Conservation (phyloP, 805 yeast species). For the Monosporozyma yasuniensis region DNA sequence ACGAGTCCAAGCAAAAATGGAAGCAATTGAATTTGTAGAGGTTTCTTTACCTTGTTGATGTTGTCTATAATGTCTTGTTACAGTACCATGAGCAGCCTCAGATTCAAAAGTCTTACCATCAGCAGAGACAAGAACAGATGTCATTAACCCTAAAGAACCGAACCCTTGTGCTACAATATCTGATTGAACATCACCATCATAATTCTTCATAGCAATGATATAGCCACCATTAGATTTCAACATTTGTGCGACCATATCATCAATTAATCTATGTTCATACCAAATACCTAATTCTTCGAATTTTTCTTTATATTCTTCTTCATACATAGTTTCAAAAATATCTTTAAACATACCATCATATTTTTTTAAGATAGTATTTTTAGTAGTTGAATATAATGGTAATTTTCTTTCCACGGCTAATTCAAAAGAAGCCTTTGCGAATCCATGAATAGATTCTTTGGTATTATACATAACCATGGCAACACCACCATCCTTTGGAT, state of each 20-base stretch:
- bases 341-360: slow-evolving; percentile 96
- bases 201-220: slow-evolving; percentile 93
- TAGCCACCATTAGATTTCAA: slow-evolving; percentile 90
- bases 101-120: slow-evolving; percentile 93
- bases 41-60: slow-evolving; percentile 96
- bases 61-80: slow-evolving; percentile 92
- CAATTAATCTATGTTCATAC: slow-evolving; percentile 94
- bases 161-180: slow-evolving; percentile 98
- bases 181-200: slow-evolving; percentile 95
- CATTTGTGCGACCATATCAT: slow-evolving; percentile 99
- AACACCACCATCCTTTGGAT: slow-evolving; percentile 57
- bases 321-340: slow-evolving; percentile 77
- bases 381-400: slow-evolving; percentile 81
- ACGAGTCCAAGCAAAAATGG: slow-evolving; percentile 94
- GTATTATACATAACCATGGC: slow-evolving; percentile 95
- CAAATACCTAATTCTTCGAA: slow-evolving; percentile 80
- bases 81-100: slow-evolving; percentile 99
- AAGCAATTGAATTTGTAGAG: slow-evolving; percentile 93
- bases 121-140: slow-evolving; percentile 93
- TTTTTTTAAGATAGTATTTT: slow-evolving; percentile 87
- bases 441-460: slow-evolving; percentile 79
- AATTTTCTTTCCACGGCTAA: slow-evolving; percentile 70
- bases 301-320: slow-evolving; percentile 50
- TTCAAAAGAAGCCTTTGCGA: slow-evolving; percentile 89
- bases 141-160: slow-evolving; percentile 94